These are phyloP conservation scores for Puccinia polysora DNA, from an alignment of 1,284 basidiomycete species.

Conservation along the genomic window DNA sequence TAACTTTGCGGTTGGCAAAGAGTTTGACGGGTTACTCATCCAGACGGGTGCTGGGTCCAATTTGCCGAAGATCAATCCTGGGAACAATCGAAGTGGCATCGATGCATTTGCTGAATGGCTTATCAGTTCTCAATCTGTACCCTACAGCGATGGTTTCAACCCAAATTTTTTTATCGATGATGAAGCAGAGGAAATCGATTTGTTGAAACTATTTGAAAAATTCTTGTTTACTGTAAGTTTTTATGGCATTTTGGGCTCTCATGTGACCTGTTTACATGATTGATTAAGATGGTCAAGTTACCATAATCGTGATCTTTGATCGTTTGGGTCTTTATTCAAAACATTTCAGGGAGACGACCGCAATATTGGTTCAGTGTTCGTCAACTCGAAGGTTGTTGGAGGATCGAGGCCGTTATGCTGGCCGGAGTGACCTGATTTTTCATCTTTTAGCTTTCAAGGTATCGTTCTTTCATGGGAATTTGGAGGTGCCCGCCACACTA, in stretches of 20 bases:
- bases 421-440: not conserved
- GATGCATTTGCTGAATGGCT: not conserved
- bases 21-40: slow-evolving; percentile 82
- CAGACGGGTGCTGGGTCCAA: slow-evolving; percentile 58
- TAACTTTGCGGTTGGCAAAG: slow-evolving; percentile 72
- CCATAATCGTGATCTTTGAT: not conserved
- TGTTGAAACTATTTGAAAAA: slow-evolving; percentile 50
- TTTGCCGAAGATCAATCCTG: slow-evolving; percentile 49
- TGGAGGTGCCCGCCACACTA: no score
- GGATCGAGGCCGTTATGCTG: slow-evolving; percentile 55
- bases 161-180: slow-evolving; percentile 43
- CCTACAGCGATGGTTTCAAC: slow-evolving; percentile 8
- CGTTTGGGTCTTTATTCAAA: not conserved
- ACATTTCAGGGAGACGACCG: slow-evolving; percentile 63
- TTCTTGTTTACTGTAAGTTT: slow-evolving; percentile 50
- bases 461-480: not conserved
- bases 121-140: slow-evolving; percentile 12
- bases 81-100: slow-evolving; percentile 51
- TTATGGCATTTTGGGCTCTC: slow-evolving; percentile 55
- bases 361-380: slow-evolving; percentile 78
- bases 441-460: not conserved
- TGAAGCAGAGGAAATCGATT: slow-evolving; percentile 57
- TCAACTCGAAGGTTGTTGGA: slow-evolving; percentile 72
- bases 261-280: slow-evolving; percentile 67
- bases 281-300: not conserved